Evolutionary conservation across 2,329 filamentous ascomycete species (phyloP), one percentile per base, ranked within the genome.

Genomic region (Coniochaeta prunicola): DNA sequence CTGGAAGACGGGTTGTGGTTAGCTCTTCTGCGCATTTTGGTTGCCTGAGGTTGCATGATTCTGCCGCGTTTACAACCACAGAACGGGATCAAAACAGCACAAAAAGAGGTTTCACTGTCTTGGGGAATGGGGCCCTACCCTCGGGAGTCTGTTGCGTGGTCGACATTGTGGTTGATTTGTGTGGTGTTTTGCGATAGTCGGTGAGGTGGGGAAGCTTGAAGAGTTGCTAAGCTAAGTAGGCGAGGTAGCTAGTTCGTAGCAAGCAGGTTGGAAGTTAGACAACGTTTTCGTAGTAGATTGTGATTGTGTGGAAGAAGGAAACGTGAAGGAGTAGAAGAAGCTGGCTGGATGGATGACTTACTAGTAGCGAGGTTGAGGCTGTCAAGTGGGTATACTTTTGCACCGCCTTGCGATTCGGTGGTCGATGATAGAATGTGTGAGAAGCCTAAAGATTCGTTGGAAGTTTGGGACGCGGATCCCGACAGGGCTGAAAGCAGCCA

Each of bases 1-100:
- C 94, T 97, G 70, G 58, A 13, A 53, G 53, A 40, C 57, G 57
- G 21, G 31, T 40, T 17, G 19, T 2, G 19, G 58, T 59, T 53
- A 58, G 54, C 57, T 50, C 3, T n/a, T 31, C 45, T 4, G 19
- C 45, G 13, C 31, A 34, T 2, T n/a, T 34, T 28, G 24, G 17
- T 33, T 34, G 53, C 7, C 10, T 12, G 28, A 30, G 21, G 21
- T 31, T 36, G 30, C 53, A 12, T 33, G 30, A 6, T 34, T 19
- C n/a, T 33, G 33, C 30, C 33, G 24, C 7, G 15, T 36, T 4
- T 4, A 17, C 53, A 55, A 26, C 10, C 30, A 28, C 5, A 13
- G 13, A 45, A 10, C 21, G 10, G 10, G 30, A 26, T 34, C 30
- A 3, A 38, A n/a, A 55, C 6, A 5, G 2, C 17, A 17, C 31